These are phyloP conservation scores for Macrolepiota albuminosa DNA, from an alignment of 768 basidiomycete species.

Conservation along the genomic window DNA sequence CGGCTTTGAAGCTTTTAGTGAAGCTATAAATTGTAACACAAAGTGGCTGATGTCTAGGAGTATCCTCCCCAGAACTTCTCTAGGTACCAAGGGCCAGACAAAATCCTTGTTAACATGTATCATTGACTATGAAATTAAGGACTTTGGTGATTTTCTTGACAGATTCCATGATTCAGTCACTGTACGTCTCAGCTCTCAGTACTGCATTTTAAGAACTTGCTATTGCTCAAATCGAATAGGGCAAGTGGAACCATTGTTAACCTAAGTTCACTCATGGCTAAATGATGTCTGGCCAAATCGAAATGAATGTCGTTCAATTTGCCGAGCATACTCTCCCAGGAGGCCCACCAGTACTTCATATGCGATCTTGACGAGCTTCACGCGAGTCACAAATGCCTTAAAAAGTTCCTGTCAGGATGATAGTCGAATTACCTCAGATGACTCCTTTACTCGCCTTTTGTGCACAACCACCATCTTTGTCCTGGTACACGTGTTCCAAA, in stretches of 20 bases:
- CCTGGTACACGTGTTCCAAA: neutral
- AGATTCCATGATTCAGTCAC: no score
- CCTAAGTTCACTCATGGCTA: neutral
- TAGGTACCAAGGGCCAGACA: no score
- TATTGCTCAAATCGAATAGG: no score
- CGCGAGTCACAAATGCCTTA: slow-evolving; percentile 3
- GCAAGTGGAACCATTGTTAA: neutral
- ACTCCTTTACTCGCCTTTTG: neutral
- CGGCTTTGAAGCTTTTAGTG: no score
- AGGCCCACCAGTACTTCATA: neutral
- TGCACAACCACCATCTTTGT: neutral
- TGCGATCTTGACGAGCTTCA: neutral
- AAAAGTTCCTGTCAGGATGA: neutral
- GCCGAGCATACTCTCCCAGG: slow-evolving; percentile 5
- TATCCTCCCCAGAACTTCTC: no score
- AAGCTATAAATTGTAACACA: no score
- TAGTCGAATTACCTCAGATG: neutral
- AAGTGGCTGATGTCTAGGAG: no score
- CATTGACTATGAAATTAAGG: no score
- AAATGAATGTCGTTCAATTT: slow-evolving; percentile 10
- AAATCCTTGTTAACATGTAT: no score
- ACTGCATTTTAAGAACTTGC: no score
- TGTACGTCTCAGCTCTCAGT: no score
- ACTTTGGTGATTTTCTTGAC: no score
- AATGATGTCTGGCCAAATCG: slow-evolving; percentile 4